Evolutionary conservation across 345 rosid genomes (phyloP), one percentile per base, ranked within the genome.

Genomic region (Brassica carinata): DNA sequence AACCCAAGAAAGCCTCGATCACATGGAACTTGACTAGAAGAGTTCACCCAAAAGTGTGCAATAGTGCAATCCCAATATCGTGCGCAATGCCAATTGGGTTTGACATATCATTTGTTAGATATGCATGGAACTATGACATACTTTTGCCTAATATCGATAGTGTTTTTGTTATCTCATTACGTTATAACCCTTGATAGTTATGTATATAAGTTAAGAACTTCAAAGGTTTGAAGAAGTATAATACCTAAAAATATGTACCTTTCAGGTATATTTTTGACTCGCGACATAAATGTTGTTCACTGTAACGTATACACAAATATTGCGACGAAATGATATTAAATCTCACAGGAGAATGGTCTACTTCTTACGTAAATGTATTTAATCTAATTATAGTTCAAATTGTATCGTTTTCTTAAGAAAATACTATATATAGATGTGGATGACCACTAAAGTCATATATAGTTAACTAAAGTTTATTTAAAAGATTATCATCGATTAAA

Each of bases 1-100:
- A 81, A 76, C 80, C 84, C 84, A 76, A 81, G 80, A 81, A 74
- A 65, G 80, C 84, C 77, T 81, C 84, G 84, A 81, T 71, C 84
- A 81, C 80, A 81, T 81, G 80, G 79, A 81, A 75, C 80, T 81
- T 81, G 80, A 76, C 84, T 66, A 71, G 70, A 80, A 68, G 65
- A 62, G 53, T 76, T 81, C 43, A 64, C 69, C 31, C 72, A 66
- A 70, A 75, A 34, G 34, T 74, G 71, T 63, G 62, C 76, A 74
- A 74, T 26, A 79, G 64, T 80, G 79, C 83, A 80, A 74, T 80
- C 79, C 83, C 79, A 80, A 74, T 69, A 80, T 74, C 79, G 31
- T 80, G 70, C 40, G 23, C 69, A 68, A 34, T 68, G 57, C 64
- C 70, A 74, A 68, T 19, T 61, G 34, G 45, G 72, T 61, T 43